Evolutionary conservation across 371 early-diverging fungal species (phyloP), one percentile per base, ranked within the genome.

Genomic region (Blastocladiella emersonii): DNA sequence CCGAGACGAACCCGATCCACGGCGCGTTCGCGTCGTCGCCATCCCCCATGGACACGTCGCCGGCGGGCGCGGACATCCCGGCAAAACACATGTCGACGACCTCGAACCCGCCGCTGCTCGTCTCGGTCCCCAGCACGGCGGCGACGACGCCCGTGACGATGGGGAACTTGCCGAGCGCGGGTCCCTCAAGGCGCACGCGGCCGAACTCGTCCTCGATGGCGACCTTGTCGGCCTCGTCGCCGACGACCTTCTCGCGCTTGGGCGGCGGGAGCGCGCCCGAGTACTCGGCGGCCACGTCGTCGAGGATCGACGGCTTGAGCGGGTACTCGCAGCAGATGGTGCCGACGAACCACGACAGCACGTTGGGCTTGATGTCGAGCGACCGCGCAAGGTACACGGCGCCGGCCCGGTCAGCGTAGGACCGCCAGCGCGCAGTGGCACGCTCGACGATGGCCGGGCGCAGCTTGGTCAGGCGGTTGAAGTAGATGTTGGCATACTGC

Each of bases 121-220:
- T 83, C 70, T 92, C 90, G 59, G 69, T 71, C 10, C 95, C 95
- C 37, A 92, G 75, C 41, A 88, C 76, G 17, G 81, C 93, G 32
- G 85, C 76, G 12, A 95, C 77, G 37, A 83, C 75, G 74, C 82
- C 90, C 8, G 91, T 89, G 19, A 89, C 83, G 59, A 89, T 70
- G 30, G 76, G 63, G 34, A 73, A 71, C 27, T 71, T 69, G 23
- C 76, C 66, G 27, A 87, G 41, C n/a, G 75, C 65, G 65, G 65
- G 19, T 87, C 95, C 36, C 66, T 70, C 48, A 85, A 75, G 68
- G 67, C 75, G 64, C 35, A 94, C 78, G 43, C 95, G 83, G 1
- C 96, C 95, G 1, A 90, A 91, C 68, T 94, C 94, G 71, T 95
- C 96, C 66, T 95, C 96, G 49, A 94, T 66, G 13, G 79, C 73